Percentiles rank a stretch among this genome's conserved stretches.
Evolutionary conservation across 2,329 filamentous ascomycete species (phyloP).

Genomic region (Aspergillus melleus): DNA sequence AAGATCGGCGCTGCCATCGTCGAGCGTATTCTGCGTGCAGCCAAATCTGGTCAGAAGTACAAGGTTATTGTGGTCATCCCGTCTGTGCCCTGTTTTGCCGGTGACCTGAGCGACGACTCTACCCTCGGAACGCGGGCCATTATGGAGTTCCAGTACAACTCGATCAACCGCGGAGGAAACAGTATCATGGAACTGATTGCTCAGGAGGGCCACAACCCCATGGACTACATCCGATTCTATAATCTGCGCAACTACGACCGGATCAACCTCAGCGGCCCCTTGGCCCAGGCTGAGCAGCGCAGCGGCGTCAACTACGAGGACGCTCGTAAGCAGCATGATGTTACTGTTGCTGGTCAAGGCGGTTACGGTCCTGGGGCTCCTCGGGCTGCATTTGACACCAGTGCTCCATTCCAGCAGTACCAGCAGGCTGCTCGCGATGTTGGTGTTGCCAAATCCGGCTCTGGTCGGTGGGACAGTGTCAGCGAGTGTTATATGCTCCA

Average conservation of each 20-base stretch:
- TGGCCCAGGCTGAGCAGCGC: conserved; percentile 40
- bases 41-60: conserved; percentile 82
- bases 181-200: conserved; percentile 83
- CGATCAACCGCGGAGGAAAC: conserved; percentile 85
- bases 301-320: conserved; percentile 48
- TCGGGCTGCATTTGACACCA: conserved; percentile 40
- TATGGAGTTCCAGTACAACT: conserved; percentile 99
- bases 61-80: conserved; percentile 87
- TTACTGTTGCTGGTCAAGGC: conserved; percentile 48
- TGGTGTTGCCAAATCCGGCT: conserved; percentile 45
- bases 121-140: conserved; percentile 87
- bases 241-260: conserved; percentile 93
- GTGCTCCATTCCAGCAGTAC: conserved; percentile 63
- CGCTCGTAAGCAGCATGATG: conserved; percentile 45
- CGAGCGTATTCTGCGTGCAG: conserved; percentile 79
- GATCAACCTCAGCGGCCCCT: conserved; percentile 58
- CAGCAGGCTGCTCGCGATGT: conserved; percentile 66
- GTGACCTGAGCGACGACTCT: conserved; percentile 80
- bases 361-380: conserved; percentile 39
- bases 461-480: conserved; percentile 71
- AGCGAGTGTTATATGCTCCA: conserved; percentile 80
- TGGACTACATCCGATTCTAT: conserved; percentile 86
- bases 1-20: conserved; percentile 90
- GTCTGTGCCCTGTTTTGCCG: conserved; percentile 88
- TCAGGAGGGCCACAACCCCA: conserved; percentile 74